Evolutionary conservation across 805 yeast genomes (phyloP).

Genomic region (Nakazawaea siamensis): DNA sequence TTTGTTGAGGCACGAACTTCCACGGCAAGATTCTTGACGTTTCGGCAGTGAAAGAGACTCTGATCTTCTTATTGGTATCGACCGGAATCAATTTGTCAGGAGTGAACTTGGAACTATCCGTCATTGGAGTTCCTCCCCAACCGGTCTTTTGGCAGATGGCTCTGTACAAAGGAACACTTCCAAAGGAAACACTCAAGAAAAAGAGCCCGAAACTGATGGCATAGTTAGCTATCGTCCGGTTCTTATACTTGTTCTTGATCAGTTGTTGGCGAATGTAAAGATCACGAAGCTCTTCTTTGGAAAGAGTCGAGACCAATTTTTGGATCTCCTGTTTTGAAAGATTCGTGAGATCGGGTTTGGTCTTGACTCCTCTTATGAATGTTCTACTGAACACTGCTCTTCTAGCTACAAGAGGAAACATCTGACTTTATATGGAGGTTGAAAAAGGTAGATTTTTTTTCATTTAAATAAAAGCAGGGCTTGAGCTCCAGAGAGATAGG

Average conservation of each 20-base stretch:
- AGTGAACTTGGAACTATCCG: slow-evolving; percentile 73
- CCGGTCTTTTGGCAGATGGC: slow-evolving; percentile 93
- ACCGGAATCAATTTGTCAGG: slow-evolving; percentile 85
- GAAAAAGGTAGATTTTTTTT: too few relatives aligned
- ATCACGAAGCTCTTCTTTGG: slow-evolving; percentile 21
- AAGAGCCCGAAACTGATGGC: slow-evolving; percentile 59
- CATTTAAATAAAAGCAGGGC: too few relatives aligned
- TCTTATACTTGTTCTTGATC: slow-evolving; percentile 24
- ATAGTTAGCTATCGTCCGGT: slow-evolving; percentile 56
- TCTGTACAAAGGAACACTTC: slow-evolving; percentile 88
- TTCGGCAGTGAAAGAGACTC: slow-evolving; percentile 86
- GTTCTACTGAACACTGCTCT: too few relatives aligned
- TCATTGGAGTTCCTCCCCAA: slow-evolving; percentile 91
- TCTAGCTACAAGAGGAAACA: too few relatives aligned
- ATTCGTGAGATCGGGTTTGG: too few relatives aligned
- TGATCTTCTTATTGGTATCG: slow-evolving; percentile 71
- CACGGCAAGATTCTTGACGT: slow-evolving; percentile 88
- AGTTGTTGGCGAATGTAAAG: slow-evolving; percentile 19
- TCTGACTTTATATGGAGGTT: too few relatives aligned
- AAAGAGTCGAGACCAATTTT: slow-evolving; percentile 20
- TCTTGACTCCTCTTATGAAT: too few relatives aligned
- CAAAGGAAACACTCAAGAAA: slow-evolving; percentile 73
- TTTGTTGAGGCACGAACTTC: slow-evolving; percentile 90
- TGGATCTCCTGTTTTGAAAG: slow-evolving; percentile 8
- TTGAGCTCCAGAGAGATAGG: too few relatives aligned